Conservation (phyloP, 164 flowering plant species). For the Pachysandra terminalis region DNA sequence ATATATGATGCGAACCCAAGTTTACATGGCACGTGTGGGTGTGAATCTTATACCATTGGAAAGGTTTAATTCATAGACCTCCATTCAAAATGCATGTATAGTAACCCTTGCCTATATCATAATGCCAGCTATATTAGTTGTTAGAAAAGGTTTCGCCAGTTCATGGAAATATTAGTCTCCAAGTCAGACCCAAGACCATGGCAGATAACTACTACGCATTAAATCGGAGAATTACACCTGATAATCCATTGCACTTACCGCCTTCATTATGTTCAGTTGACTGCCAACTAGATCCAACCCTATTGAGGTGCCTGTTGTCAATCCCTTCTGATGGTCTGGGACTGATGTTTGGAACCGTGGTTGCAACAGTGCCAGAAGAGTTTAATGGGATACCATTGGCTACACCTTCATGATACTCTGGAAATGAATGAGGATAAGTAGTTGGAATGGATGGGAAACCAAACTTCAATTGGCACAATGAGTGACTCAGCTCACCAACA, state of each 20-base stretch:
- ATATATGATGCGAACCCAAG: too few relatives aligned
- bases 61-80: too few relatives aligned
- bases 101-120: too few relatives aligned
- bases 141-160: too few relatives aligned
- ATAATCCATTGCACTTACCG: conserved; percentile 36
- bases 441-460: conserved; percentile 33
- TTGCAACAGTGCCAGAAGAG: conserved; percentile 30
- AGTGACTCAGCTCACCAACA: conserved; percentile 34
- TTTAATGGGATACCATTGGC: conserved; percentile 35
- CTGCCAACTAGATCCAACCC: conserved; percentile 42
- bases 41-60: too few relatives aligned
- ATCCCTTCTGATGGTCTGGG: conserved; percentile 37
- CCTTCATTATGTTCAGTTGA: conserved; percentile 39
- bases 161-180: too few relatives aligned
- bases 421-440: conserved; percentile 67
- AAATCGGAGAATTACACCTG: background rate
- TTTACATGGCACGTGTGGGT: too few relatives aligned
- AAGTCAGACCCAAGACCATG: too few relatives aligned
- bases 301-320: conserved; percentile 35
- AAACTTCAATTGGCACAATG: conserved; percentile 42
- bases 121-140: too few relatives aligned
- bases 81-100: too few relatives aligned
- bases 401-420: conserved; percentile 54
- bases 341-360: conserved; percentile 30
- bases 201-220: background rate